A percentile compares a stretch with the other conserved stretches of the same genome.
Conservation (phyloP, 192 early-diverging fungal genomes). For the Mortierella antarctica region DNA sequence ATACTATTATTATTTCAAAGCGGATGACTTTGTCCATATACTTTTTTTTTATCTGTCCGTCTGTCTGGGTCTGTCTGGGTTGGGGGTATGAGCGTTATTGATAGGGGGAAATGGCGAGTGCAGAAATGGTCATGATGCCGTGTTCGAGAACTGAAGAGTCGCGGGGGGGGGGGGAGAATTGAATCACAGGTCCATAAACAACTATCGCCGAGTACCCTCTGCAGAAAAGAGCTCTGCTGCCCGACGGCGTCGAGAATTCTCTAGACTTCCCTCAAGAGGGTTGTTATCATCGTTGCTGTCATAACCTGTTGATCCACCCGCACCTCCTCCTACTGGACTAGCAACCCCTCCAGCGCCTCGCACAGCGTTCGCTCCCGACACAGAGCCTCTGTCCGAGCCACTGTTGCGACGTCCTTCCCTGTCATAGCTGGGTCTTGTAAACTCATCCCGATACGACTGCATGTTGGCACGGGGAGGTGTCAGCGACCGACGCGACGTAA, state of each 20-base stretch:
- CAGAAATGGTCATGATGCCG: no score
- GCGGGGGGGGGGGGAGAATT: not conserved
- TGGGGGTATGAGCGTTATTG: not conserved
- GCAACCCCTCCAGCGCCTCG: slow-evolving; percentile 1
- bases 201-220: slow-evolving; percentile 29
- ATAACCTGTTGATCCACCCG: slow-evolving; percentile 10
- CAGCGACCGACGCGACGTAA: slow-evolving; percentile 27
- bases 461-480: slow-evolving; percentile 49
- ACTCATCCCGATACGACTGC: slow-evolving; percentile 47
- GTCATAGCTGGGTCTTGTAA: slow-evolving; percentile 32
- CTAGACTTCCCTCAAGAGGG: slow-evolving; percentile 18
- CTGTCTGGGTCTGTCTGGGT: not conserved
- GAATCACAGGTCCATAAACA: not conserved
- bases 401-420: slow-evolving; percentile 31
- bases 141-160: not conserved
- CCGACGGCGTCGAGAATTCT: slow-evolving; percentile 37
- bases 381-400: slow-evolving; percentile 23
- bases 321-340: not conserved
- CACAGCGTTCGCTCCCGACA: slow-evolving; percentile 9
- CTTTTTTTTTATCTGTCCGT: not conserved
- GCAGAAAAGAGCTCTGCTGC: slow-evolving; percentile 46
- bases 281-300: slow-evolving; percentile 23
- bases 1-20: not conserved
- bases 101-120: no score
- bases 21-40: not conserved